Base-by-base conservation (phyloP, 805 yeast species). In the Scheffersomyces lignosus region DNA sequence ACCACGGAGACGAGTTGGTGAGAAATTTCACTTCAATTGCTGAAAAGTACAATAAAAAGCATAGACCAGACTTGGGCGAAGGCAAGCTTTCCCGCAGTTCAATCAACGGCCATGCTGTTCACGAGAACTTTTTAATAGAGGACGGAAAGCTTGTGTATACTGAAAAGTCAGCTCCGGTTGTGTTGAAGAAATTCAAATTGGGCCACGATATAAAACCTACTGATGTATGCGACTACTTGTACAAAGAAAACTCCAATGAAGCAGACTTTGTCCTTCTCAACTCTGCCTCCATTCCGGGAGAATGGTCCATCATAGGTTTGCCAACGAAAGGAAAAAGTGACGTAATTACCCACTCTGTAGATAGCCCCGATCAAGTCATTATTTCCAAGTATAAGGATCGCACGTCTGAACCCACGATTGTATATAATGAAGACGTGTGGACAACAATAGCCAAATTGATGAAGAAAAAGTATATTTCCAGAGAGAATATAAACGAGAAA, bases 271-370 rank as follows among this genome's bases (percentile, higher is more conserved):
- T 84, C 4, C 58, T 86, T 4, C 67, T 88, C 26, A 83, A 87
- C 51, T 83, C 95, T 25, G 95, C 96, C 0, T 76, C 95, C 0
- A 55, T 71, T 1, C 96, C 96, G 0, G 97, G 98, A 0, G 73
- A 79, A 40, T 88, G 95, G 91, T 80, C 96, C 0, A 80, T 93
- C 4, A 76, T 93, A 37, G 96, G 96, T 0, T 47, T 88, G 1
- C 90, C 90, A 0, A 64, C 67, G 4, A 34, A 20, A 1, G 58
- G 54, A 8, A 50, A 60, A 23, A 67, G 80, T 18, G 69, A 69
- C 14, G 73, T 78, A 2, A 66, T 83, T 9, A 73, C 83, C 2
- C 88, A 84, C 52, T 83, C 87, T 1, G 71, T 81, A 0, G 80
- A 79, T 40, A 49, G 48, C 6, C 49, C 54, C 0, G 18, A 50